A percentile compares a stretch with the other conserved stretches of the same genome.
phyloP scores from a whole-genome alignment of 495 filamentous ascomycete genomes.

The Penicillium angulare region DNA sequence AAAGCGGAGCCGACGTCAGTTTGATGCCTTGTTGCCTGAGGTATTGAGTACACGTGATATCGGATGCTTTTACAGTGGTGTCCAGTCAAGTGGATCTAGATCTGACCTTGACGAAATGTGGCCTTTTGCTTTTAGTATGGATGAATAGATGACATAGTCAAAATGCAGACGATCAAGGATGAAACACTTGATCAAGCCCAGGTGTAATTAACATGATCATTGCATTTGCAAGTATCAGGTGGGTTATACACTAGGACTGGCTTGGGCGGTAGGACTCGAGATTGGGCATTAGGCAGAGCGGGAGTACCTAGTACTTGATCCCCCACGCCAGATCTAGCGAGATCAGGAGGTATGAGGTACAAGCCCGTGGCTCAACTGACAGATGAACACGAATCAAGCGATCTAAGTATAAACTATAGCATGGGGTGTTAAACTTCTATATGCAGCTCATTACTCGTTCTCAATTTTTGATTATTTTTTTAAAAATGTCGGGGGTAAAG shows the following conservation, averaged over 20 bases:
- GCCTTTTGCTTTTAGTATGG: no score
- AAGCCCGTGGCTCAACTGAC: neutral
- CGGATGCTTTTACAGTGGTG: no score
- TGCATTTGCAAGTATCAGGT: neutral
- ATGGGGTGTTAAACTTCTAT: neutral
- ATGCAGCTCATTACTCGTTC: no score
- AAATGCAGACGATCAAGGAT: no score
- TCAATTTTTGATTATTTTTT: no score
- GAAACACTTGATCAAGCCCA: no score
- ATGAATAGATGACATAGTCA: no score
- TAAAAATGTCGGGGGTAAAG: neutral
- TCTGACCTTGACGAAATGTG: no score
- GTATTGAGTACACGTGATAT: constrained; percentile 7
- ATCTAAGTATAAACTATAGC: neutral
- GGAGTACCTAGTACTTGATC: neutral
- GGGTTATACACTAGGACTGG: neutral
- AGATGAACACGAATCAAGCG: neutral
- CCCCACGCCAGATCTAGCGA: constrained; percentile 1
- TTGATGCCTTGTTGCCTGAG: constrained; percentile 9
- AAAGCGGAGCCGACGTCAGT: constrained; percentile 27
- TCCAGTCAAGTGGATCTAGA: no score
- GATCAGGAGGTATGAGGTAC: neutral
- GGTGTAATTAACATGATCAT: no score
- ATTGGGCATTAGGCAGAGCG: constrained; percentile 4
- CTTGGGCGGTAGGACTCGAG: no score